Evolutionary conservation across 352 stramenopile genomes (phyloP), one percentile per base, ranked within the genome.

Genomic region (Saprolegnia parasitica): DNA sequence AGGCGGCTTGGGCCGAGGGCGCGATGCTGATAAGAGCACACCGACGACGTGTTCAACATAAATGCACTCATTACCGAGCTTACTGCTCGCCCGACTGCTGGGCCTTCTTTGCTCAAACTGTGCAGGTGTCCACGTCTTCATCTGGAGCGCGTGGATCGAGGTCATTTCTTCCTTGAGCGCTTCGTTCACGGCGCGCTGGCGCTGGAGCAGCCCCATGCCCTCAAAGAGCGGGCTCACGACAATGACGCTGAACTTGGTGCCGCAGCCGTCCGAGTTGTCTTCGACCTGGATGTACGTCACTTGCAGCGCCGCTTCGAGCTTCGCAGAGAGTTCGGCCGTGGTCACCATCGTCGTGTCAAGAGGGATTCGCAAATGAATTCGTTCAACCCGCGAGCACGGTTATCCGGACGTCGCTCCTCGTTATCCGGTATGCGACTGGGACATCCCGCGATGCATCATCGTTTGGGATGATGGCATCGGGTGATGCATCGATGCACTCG

Each of bases 161-260:
- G 79, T 88, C 82, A 93, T 90, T 68, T 93, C 83, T 67, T 91
- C 86, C 65, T 87, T 89, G 10, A 93, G 76, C 35, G 79, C 88
- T 55, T 91, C 80, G 72, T 93, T 91, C 70, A 93, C 84, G 26
- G 78, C 74, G 46, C 84, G 83, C 61, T 93, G 86, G 52, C 86
- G 86, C 52, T 93, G 81, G 60, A 93, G 68, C 67, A 93, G 77
- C 67, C 77, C 85, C 64, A 90, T 81, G 18, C 85, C 86, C 80
- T 93, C 81, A 56, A 94, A 94, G 56, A 79, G 81, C 54, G 80
- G 80, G 73, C 89, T 81, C 39, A 94, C 86, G 56, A 94, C 82
- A 55, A 94, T 81, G 50, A 93, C 73, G 65, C 84, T 93, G 73
- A 91, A 94, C 71, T 92, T 92, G 68, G 76, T 87, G 37, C 85